Evolutionary conservation across 306 rosid genomes (phyloP), one percentile per base, ranked within the genome.

Genomic region (Boehmeria nivea): DNA sequence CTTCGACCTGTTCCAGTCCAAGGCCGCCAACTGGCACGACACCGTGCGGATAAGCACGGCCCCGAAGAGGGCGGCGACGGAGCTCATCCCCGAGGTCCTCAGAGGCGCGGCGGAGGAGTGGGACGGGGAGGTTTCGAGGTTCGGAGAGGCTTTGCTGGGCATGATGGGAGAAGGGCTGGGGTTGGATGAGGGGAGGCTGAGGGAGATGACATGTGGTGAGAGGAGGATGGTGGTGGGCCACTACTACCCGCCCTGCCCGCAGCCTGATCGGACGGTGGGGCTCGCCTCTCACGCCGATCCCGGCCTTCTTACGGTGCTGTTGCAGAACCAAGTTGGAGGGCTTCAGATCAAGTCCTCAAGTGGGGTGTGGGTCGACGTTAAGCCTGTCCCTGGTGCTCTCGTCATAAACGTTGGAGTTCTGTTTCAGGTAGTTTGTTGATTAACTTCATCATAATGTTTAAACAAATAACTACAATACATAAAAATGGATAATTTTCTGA

Each of bases 1-100:
- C 76, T 20, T 68, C 2, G 78, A 76, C 16, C 58, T 76, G 18
- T 67, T n/a, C 34, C 42, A 12, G 15, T 66, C 82, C 1, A 69
- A 69, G 43, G 75, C 95, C 24, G 95, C 93, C 55, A 81, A 87
- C 72, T 89, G 95, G 97, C 77, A 89, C 16, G 96, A 88, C 61
- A 82, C 88, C 2, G 38, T 84, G 12, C 78, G 72, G 72, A 10
- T 85, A 3, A 73, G 66, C 59, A 3, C 80, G 46, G 77, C 74
- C 0, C 93, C 94, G 0, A 15, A 6, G 3, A n/a, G 50, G 6
- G 46, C 50, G 0, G 85, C 49, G 14, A 2, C 8, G 4, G 60
- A 48, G 12, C 42, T 63, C 34, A 36, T 85, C 4, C 97, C 95
- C 0, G 94, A 78, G 64, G 66, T 77, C 18, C 86, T 88, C 0